These are phyloP conservation scores for Ogataea nitratoaversa DNA, from an alignment of 805 yeast genomes.

Conservation along the genomic window DNA sequence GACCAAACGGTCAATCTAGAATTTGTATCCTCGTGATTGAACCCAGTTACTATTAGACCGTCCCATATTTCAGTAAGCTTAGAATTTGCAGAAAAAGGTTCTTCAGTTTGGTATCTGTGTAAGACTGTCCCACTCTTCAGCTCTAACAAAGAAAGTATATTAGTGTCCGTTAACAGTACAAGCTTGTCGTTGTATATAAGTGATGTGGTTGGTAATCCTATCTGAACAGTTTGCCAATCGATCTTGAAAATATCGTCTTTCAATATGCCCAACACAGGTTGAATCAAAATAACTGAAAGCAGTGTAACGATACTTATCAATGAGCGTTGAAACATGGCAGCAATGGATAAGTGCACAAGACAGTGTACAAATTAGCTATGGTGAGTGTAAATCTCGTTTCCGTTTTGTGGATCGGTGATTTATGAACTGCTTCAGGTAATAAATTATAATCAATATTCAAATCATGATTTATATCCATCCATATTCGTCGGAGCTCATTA, in stretches of 20 bases:
- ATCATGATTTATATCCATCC: too few relatives aligned
- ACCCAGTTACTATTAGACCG: constrained; percentile 10
- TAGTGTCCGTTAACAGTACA: constrained; percentile 24
- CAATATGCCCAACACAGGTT: constrained; percentile 12
- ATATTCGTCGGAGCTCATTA: too few relatives aligned
- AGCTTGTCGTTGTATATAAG: constrained; percentile 15
- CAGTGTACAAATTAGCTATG: neutral
- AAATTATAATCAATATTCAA: too few relatives aligned
- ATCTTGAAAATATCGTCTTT: constrained; percentile 50
- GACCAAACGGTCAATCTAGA: constrained; percentile 20
- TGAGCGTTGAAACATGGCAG: neutral
- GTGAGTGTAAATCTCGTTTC: too few relatives aligned
- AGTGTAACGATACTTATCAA: neutral
- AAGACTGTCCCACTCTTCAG: constrained; percentile 23
- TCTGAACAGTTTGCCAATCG: constrained; percentile 51
- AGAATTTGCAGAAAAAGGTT: constrained; percentile 7
- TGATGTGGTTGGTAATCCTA: constrained; percentile 35
- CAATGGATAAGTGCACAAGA: neutral
- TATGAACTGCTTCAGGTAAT: too few relatives aligned
- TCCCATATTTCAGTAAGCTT: constrained; percentile 9
- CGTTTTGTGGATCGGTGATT: too few relatives aligned
- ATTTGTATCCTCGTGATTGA: constrained; percentile 11
- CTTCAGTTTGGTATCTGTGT: constrained; percentile 30
- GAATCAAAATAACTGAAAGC: constrained; percentile 4
- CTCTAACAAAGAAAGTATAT: constrained; percentile 26